A percentile compares a stretch with the other conserved stretches of the same genome.
Conservation (phyloP, 257 asterid species). For the Galeopsis tetrahit region DNA sequence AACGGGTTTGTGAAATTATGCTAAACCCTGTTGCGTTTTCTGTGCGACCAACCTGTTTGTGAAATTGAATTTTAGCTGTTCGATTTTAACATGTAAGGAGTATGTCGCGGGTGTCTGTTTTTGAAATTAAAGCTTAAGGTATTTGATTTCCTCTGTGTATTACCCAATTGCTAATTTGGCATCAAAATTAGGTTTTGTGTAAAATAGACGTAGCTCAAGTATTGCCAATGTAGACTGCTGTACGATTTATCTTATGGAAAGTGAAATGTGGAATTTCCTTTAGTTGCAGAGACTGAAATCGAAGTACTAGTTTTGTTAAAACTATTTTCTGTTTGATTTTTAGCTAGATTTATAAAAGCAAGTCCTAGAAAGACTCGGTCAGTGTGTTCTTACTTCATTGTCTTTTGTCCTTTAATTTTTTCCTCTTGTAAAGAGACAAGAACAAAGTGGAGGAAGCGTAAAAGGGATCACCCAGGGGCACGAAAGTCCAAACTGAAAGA, state of each 20-base stretch:
- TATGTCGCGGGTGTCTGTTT: slow-evolving; percentile 26
- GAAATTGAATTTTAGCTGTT: slow-evolving; percentile 36
- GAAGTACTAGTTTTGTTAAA: slow-evolving; percentile 23
- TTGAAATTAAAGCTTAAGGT: slow-evolving; percentile 28
- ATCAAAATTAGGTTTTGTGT: slow-evolving; percentile 35
- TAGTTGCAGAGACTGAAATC: slow-evolving; percentile 13
- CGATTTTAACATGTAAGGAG: slow-evolving; percentile 15
- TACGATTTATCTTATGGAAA: slow-evolving; percentile 25
- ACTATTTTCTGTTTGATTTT: slow-evolving; percentile 3
- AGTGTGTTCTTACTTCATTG: not conserved
- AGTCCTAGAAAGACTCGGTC: slow-evolving; percentile 8
- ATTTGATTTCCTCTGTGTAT: slow-evolving; percentile 13
- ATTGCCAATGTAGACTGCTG: slow-evolving; percentile 12
- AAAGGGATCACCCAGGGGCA: slow-evolving; percentile 63
- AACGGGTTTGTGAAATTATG: slow-evolving; percentile 33
- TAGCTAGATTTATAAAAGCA: slow-evolving; percentile 14
- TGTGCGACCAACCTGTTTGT: slow-evolving; percentile 32
- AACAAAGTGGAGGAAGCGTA: slow-evolving; percentile 95
- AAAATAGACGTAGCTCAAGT: slow-evolving; percentile 6
- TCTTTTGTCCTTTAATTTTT: slow-evolving; percentile 2
- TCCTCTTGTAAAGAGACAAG: slow-evolving; percentile 58
- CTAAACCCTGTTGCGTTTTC: slow-evolving; percentile 20
- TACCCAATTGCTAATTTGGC: slow-evolving; percentile 25
- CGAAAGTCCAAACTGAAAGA: slow-evolving; percentile 67
- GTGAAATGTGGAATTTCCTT: slow-evolving; percentile 25